Evolutionary conservation across 371 early-diverging fungal species (phyloP), one percentile per base, ranked within the genome.

Genomic region (Catenaria anguillulae): DNA sequence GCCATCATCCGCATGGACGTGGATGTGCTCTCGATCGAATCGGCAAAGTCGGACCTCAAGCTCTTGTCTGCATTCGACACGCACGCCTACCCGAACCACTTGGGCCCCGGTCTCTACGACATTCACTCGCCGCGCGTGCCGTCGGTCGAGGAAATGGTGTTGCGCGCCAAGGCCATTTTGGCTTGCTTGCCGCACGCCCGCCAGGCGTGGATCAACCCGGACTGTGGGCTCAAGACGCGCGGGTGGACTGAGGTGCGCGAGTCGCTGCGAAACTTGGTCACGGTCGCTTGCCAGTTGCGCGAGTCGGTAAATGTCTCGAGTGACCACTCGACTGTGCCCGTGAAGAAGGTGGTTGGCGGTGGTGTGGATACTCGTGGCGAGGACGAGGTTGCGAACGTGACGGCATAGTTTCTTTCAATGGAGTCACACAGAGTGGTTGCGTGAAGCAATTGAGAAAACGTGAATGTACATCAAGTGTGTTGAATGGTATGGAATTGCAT

Each of bases 91-190:
- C 75, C 83, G 56, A 88, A 90, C 64, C 92, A 85, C 67, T 86
- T 95, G 56, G 97, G 97, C 42, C 97, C 97, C 56, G 97, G 97
- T 70, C 76, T 93, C 66, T 93, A 89, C 73, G 97, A 96, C 75
- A 95, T 96, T 68, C 97, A 90, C 79, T 88, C 87, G 68, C 92
- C 95, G 54, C 90, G 96, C 75, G 91, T 96, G 29, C 94, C 97
- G 43, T 81, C 89, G 37, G 77, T 76, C 33, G 80, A 82, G 43
- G 97, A 96, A 75, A 92, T 96, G 89, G 77, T 78, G 67, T 77
- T 75, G 33, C 90, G 92, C 63, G 77, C 89, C 60, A 76, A 73
- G 45, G 84, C 80, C 56, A 81, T 92, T 78, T 76, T 86, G 68
- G 80, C 84, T 77, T 86, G 87, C 80, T 64, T 84, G 29, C 17